phyloP scores from a whole-genome alignment of 129 eudicot genomes.

The Tanacetum coccineum region DNA sequence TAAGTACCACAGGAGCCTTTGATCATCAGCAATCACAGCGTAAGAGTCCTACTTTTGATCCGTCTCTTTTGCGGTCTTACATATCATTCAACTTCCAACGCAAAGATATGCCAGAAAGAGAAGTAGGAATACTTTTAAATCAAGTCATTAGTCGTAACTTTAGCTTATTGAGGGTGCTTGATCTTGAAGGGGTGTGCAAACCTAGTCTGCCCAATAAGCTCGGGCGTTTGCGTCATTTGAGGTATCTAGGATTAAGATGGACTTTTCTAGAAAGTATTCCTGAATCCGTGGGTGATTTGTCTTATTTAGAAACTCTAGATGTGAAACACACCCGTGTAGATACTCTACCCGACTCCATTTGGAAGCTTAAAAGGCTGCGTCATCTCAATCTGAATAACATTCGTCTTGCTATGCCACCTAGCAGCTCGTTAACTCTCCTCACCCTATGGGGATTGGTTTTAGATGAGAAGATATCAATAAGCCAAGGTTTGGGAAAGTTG shows the following conservation, averaged over 20 bases:
- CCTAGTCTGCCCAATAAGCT: slow-evolving; percentile 53
- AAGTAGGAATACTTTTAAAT: slow-evolving; percentile 42
- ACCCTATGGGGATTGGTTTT: slow-evolving; percentile 52
- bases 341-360: slow-evolving; percentile 46
- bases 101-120: slow-evolving; percentile 43
- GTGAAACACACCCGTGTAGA: slow-evolving; percentile 56
- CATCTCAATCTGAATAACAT: slow-evolving; percentile 52
- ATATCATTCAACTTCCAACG: slow-evolving; percentile 41
- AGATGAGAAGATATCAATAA: slow-evolving; percentile 34
- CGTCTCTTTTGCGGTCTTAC: slow-evolving; percentile 40
- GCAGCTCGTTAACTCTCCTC: slow-evolving; percentile 31
- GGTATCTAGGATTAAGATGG: slow-evolving; percentile 61
- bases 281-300: slow-evolving; percentile 46
- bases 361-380: slow-evolving; percentile 48
- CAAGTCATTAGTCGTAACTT: slow-evolving; percentile 26
- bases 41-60: slow-evolving; percentile 17
- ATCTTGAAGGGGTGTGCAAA: slow-evolving; percentile 55
- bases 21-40: slow-evolving; percentile 20
- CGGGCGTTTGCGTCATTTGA: slow-evolving; percentile 44
- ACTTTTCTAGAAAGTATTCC: slow-evolving; percentile 53
- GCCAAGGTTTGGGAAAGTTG: slow-evolving; percentile 37
- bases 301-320: slow-evolving; percentile 56
- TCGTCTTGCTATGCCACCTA: slow-evolving; percentile 36
- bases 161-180: slow-evolving; percentile 59
- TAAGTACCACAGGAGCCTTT: slow-evolving; percentile 12